Evolutionary conservation across 2,329 filamentous ascomycete species (phyloP).

Genomic region (Plenodomus biglobosus): DNA sequence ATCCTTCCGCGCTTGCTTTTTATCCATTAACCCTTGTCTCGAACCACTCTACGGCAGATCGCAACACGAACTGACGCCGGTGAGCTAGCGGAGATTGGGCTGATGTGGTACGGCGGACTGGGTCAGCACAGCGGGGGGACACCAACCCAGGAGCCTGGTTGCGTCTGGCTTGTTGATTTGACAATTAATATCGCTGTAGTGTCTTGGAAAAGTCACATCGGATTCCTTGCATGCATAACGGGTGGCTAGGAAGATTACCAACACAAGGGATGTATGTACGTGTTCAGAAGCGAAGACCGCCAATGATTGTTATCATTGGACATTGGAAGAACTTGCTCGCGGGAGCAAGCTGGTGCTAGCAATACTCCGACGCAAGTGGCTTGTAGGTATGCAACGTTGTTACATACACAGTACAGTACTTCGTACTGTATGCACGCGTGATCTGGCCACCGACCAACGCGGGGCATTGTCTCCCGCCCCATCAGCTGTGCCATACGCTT

Average conservation of each 20-base stretch:
- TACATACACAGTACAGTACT: too few species aligned
- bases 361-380: too few species aligned
- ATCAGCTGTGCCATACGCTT: conserved; percentile 1
- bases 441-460: too few species aligned
- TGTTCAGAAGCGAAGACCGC: too few species aligned
- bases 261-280: too few species aligned
- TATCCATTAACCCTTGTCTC: conserved; percentile 9
- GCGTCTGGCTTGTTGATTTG: background rate
- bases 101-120: background rate
- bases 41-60: conserved; percentile 10
- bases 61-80: conserved; percentile 12
- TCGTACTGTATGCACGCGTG: too few species aligned
- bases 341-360: too few species aligned
- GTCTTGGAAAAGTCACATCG: too few species aligned
- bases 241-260: background rate
- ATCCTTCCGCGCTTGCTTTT: conserved; percentile 15
- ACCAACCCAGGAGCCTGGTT: conserved; percentile 2
- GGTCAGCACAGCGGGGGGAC: conserved; percentile 1
- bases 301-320: too few species aligned
- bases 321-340: too few species aligned
- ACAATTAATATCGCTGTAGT: background rate
- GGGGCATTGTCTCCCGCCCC: background rate
- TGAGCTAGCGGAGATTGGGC: background rate
- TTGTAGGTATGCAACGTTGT: background rate
- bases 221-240: too few species aligned